A percentile compares a stretch with the other conserved stretches of the same genome.
Evolutionary conservation across 257 asterid genomes (phyloP).

Genomic region (Echites panduratus): DNA sequence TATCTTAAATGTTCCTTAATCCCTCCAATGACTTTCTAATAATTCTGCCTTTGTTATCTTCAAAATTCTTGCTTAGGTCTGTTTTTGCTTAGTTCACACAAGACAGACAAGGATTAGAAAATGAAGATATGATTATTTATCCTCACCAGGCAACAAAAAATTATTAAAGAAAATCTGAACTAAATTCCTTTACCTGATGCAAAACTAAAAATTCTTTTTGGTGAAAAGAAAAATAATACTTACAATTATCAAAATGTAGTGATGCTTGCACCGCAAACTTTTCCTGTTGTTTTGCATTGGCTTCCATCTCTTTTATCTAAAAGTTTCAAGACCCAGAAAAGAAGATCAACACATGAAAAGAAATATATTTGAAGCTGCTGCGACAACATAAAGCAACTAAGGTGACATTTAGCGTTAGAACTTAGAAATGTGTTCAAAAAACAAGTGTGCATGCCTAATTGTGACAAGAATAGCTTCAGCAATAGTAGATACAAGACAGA

Average conservation of each 20-base stretch:
- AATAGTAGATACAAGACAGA: not conserved
- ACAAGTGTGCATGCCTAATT: not conserved
- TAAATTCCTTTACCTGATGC: not conserved
- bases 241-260: constrained; percentile 42
- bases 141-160: not conserved
- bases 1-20: no score
- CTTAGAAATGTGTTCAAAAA: not conserved
- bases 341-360: constrained; percentile 10
- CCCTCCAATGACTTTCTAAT: not conserved
- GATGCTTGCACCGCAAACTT: constrained; percentile 65
- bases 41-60: not conserved
- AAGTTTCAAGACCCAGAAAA: constrained; percentile 13
- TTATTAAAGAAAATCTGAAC: not conserved
- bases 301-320: constrained; percentile 86
- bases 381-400: not conserved
- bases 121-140: not conserved
- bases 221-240: constrained; percentile 22
- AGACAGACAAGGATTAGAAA: not conserved
- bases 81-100: not conserved
- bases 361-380: not conserved
- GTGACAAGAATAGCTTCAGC: not conserved
- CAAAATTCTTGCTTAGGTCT: not conserved
- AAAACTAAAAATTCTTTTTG: not conserved
- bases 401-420: not conserved
- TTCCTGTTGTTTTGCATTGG: constrained; percentile 57